A percentile compares a stretch with the other conserved stretches of the same genome.
phyloP scores from a whole-genome alignment of 306 rosid genomes.

The Vachellia collinsii region DNA sequence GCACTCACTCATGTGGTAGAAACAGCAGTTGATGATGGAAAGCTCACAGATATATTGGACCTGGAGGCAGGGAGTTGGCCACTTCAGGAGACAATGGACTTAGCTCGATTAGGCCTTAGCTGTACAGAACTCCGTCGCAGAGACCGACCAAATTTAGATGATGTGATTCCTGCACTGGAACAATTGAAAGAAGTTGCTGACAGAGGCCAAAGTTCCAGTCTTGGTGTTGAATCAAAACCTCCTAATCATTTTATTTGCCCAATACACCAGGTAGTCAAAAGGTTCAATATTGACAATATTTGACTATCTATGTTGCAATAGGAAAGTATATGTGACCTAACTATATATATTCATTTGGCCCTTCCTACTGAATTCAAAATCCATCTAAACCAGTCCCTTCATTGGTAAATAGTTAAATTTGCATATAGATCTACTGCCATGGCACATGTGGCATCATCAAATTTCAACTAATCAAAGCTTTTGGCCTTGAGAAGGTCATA shows the following conservation, averaged over 20 bases:
- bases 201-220: conserved; percentile 48
- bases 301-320: not conserved
- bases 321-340: not conserved
- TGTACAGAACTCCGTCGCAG: conserved; percentile 86
- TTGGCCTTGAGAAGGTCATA: not conserved
- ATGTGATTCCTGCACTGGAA: conserved; percentile 70
- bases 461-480: not conserved
- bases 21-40: conserved; percentile 59
- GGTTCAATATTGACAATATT: conserved; percentile 21
- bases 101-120: conserved; percentile 75
- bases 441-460: not conserved
- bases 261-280: conserved; percentile 71
- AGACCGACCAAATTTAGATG: conserved; percentile 83
- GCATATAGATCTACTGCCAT: not conserved
- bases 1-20: conserved; percentile 79
- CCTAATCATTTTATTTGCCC: conserved; percentile 94
- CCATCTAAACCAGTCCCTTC: not conserved
- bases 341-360: not conserved
- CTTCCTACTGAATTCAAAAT: not conserved
- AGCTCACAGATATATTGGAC: conserved; percentile 65
- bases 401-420: not conserved
- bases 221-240: conserved; percentile 51
- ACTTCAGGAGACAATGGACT: conserved; percentile 65
- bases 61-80: conserved; percentile 89
- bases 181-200: conserved; percentile 70